Percentiles rank a stretch among this genome's conserved stretches.
Evolutionary conservation across 2,329 filamentous ascomycete species (phyloP).

Genomic region (Colletotrichum cereale): DNA sequence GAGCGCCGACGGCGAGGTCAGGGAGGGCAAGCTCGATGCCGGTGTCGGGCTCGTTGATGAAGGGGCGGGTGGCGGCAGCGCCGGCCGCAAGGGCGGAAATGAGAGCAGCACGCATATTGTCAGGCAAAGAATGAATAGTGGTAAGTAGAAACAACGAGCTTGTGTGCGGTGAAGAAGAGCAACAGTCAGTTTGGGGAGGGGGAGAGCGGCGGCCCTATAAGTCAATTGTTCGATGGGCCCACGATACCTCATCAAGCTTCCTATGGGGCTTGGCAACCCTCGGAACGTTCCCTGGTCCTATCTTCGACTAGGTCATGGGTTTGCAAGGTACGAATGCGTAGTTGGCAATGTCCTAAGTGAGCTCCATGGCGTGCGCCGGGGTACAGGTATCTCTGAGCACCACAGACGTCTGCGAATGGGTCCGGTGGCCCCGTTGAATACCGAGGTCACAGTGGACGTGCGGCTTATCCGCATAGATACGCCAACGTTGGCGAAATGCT

Average conservation of each 20-base stretch:
- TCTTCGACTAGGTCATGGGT: slow-evolving; percentile 18
- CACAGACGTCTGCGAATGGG: not conserved
- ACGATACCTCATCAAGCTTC: slow-evolving; percentile 6
- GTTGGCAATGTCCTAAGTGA: not conserved
- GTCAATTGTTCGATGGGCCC: slow-evolving; percentile 27
- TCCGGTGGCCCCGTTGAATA: slow-evolving; percentile 15
- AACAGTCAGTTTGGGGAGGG: not conserved
- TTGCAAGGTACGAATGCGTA: slow-evolving; percentile 1
- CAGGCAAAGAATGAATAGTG: slow-evolving; percentile 28
- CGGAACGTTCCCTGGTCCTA: slow-evolving; percentile 12
- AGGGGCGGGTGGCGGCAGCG: slow-evolving; percentile 57
- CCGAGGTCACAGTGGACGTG: slow-evolving; percentile 6
- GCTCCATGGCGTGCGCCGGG: slow-evolving; percentile 39
- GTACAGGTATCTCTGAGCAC: slow-evolving; percentile 6
- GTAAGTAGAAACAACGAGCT: slow-evolving; percentile 21
- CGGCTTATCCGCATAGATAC: slow-evolving; percentile 11
- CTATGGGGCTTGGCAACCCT: not conserved
- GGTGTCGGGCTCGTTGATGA: slow-evolving; percentile 60
- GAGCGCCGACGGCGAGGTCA: slow-evolving; percentile 49
- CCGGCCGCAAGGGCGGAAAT: slow-evolving; percentile 49
- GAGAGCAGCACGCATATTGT: slow-evolving; percentile 47
- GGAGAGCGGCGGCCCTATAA: slow-evolving; percentile 19
- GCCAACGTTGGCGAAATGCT: not conserved
- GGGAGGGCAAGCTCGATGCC: slow-evolving; percentile 56
- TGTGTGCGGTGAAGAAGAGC: slow-evolving; percentile 9